These are phyloP conservation scores for Backusella psychrophila DNA, from an alignment of 192 early-diverging fungal species.

Conservation along the genomic window DNA sequence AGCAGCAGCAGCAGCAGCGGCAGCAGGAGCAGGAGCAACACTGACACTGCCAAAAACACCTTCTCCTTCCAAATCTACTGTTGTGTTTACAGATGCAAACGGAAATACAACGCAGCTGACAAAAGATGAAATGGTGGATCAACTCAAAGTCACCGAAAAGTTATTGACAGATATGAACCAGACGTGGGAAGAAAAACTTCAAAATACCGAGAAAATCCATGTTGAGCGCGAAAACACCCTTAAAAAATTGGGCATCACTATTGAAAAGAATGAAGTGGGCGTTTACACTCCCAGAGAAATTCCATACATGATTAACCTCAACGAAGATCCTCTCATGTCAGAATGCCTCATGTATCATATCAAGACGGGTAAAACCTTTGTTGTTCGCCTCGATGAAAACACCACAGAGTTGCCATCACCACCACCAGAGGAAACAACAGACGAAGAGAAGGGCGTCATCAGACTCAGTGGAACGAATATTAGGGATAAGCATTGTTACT, in stretches of 20 bases:
- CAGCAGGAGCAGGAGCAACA: not conserved
- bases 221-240: slow-evolving; percentile 69
- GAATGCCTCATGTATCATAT: slow-evolving; percentile 91
- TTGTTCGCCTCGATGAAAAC: slow-evolving; percentile 56
- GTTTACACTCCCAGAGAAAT: slow-evolving; percentile 73
- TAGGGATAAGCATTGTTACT: slow-evolving; percentile 66
- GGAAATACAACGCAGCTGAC: slow-evolving; percentile 42
- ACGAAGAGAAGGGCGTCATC: slow-evolving; percentile 33
- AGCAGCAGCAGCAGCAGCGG: not conserved
- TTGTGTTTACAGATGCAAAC: slow-evolving; percentile 41
- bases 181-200: slow-evolving; percentile 82
- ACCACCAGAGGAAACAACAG: not conserved
- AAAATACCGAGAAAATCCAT: slow-evolving; percentile 70
- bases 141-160: slow-evolving; percentile 83
- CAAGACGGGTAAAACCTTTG: slow-evolving; percentile 67
- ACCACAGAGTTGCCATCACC: slow-evolving; percentile 13
- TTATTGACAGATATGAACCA: slow-evolving; percentile 80
- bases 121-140: slow-evolving; percentile 66
- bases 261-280: slow-evolving; percentile 70
- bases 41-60: not conserved
- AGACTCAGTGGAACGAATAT: slow-evolving; percentile 61
- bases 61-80: slow-evolving; percentile 14
- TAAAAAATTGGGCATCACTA: slow-evolving; percentile 74
- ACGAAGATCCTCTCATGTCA: slow-evolving; percentile 86
- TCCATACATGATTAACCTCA: slow-evolving; percentile 88